Conservation (phyloP, 164 flowering plant genomes). For the Aristolochia californica region DNA sequence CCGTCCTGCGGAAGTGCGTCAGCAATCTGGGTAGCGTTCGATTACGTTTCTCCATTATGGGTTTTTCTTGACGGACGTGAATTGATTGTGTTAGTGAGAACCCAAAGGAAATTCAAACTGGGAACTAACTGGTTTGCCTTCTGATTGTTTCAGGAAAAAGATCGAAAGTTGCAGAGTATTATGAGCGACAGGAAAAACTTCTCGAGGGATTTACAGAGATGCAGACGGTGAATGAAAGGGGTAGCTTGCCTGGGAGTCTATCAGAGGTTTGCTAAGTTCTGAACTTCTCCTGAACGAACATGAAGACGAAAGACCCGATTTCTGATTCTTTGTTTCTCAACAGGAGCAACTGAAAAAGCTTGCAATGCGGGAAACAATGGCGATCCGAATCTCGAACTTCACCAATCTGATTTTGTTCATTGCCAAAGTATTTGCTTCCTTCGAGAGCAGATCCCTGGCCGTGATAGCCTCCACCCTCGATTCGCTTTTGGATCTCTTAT, state of each 20-base stretch:
- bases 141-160: constrained; percentile 29
- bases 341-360: constrained; percentile 65
- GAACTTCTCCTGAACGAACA: too few relatives aligned
- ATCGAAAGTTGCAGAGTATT: constrained; percentile 58
- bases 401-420: constrained; percentile 58
- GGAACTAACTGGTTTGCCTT: not conserved
- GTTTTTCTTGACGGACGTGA: not conserved
- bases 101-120: too few relatives aligned
- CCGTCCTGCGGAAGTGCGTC: constrained; percentile 2
- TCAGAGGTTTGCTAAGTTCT: constrained; percentile 73
- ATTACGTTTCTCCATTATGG: not conserved
- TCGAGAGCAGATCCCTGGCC: constrained; percentile 72
- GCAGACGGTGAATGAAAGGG: constrained; percentile 48
- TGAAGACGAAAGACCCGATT: not conserved
- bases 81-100: not conserved
- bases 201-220: constrained; percentile 77
- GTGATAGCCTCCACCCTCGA: constrained; percentile 85
- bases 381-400: constrained; percentile 44
- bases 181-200: constrained; percentile 72
- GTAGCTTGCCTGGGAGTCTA: constrained; percentile 38
- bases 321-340: not conserved
- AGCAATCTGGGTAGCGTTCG: constrained; percentile 4
- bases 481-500: constrained; percentile 68
- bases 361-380: constrained; percentile 52
- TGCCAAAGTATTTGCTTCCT: constrained; percentile 72